phyloP scores from a whole-genome alignment of 1,139 yeast species.

The Pichia sp. region DNA sequence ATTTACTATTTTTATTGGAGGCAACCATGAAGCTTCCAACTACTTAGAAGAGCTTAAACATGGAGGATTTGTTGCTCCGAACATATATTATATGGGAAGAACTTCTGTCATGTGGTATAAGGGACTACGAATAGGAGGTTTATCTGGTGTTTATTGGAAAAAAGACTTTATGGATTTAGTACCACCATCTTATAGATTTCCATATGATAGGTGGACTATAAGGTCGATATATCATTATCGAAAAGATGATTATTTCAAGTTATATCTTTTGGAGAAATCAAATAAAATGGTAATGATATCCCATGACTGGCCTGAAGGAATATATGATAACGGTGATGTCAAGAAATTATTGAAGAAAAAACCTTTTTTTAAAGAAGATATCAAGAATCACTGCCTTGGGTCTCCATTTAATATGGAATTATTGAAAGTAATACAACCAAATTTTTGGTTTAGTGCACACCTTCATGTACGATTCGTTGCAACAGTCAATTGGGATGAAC shows the following conservation, averaged over 20 bases:
- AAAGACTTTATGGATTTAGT: constrained; percentile 38
- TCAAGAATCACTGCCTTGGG: constrained; percentile 60
- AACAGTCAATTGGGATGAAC: constrained; percentile 32
- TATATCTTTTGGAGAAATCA: constrained; percentile 37
- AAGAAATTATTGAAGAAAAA: constrained; percentile 47
- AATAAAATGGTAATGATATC: constrained; percentile 46
- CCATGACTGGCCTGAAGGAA: constrained; percentile 95
- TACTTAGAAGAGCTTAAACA: constrained; percentile 66
- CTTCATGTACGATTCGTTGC: constrained; percentile 77
- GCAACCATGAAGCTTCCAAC: constrained; percentile 89
- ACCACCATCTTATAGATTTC: constrained; percentile 40
- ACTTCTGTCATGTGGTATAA: constrained; percentile 68
- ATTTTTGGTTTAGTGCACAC: constrained; percentile 85
- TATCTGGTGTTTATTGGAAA: constrained; percentile 77
- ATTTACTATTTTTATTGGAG: constrained; percentile 82
- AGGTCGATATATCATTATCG: constrained; percentile 74
- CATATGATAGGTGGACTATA: constrained; percentile 41
- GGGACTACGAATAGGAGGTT: constrained; percentile 73
- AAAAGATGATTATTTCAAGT: constrained; percentile 55
- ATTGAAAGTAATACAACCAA: constrained; percentile 53
- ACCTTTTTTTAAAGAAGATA: constrained; percentile 65
- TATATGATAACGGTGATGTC: constrained; percentile 61
- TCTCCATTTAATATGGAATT: constrained; percentile 65
- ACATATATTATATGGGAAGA: constrained; percentile 83
- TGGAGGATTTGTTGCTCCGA: constrained; percentile 96